These are phyloP conservation scores for Solanum habrochaites DNA, from an alignment of 257 asterid genomes.

Conservation along the genomic window DNA sequence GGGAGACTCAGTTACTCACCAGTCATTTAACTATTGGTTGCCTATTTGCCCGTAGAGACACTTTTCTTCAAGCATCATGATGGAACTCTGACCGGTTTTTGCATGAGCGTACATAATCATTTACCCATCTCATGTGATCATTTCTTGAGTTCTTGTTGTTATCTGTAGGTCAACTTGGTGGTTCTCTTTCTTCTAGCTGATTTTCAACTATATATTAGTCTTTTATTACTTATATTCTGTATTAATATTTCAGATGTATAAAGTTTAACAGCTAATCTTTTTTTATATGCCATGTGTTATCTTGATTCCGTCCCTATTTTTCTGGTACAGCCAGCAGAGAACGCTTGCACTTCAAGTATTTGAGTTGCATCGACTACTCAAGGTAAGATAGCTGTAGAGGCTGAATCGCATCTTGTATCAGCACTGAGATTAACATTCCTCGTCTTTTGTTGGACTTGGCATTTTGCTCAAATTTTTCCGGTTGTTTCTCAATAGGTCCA, in stretches of 20 bases:
- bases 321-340: conserved; percentile 65
- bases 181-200: not conserved
- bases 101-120: not conserved
- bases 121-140: not conserved
- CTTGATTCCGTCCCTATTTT: not conserved
- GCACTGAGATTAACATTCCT: not conserved
- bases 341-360: conserved; percentile 89
- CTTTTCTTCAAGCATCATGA: not conserved
- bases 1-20: not conserved
- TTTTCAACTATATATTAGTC: not conserved
- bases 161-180: not conserved
- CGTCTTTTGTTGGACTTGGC: not conserved
- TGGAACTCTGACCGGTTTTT: not conserved
- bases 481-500: conserved; percentile 48
- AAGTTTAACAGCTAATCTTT: not conserved
- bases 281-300: not conserved
- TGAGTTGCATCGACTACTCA: conserved; percentile 82
- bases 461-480: not conserved
- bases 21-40: not conserved
- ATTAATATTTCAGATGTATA: not conserved
- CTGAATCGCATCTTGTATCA: not conserved
- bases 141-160: not conserved
- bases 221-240: not conserved
- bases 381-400: conserved; percentile 26
- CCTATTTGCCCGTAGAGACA: not conserved